Percentiles rank a stretch among this genome's conserved stretches.
Conservation (phyloP, 352 stramenopile genomes). For the Globisporangium canariense region DNA sequence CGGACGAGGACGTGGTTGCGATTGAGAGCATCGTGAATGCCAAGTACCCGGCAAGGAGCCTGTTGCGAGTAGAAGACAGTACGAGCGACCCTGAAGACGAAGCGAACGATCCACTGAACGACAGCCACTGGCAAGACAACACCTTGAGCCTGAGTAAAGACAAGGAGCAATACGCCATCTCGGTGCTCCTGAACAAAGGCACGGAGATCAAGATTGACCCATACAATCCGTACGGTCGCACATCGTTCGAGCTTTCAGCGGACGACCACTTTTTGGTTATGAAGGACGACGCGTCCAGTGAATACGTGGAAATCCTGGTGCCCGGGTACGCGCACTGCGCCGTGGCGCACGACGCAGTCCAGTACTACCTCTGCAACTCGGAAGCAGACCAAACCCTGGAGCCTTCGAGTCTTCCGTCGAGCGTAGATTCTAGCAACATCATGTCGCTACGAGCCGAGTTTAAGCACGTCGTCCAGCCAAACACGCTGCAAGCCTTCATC, state of each 20-base stretch:
- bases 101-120: not conserved
- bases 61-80: not conserved
- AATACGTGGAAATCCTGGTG: slow-evolving; percentile 18
- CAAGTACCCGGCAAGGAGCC: slow-evolving; percentile 12
- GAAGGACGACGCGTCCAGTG: slow-evolving; percentile 8
- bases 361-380: slow-evolving; percentile 11
- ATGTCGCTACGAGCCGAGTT: slow-evolving; percentile 10
- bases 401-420: not conserved
- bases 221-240: not conserved
- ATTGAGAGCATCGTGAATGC: slow-evolving; percentile 11
- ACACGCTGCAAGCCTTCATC: slow-evolving; percentile 14
- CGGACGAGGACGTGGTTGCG: slow-evolving; percentile 8
- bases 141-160: not conserved
- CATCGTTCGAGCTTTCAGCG: slow-evolving; percentile 1
- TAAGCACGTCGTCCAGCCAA: slow-evolving; percentile 3
- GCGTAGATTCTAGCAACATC: not conserved
- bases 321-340: slow-evolving; percentile 18
- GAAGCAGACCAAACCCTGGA: not conserved
- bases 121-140: not conserved
- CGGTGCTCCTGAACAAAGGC: slow-evolving; percentile 17
- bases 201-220: slow-evolving; percentile 11
- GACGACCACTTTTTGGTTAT: slow-evolving; percentile 24
- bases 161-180: slow-evolving; percentile 7
- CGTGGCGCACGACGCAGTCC: slow-evolving; percentile 10
- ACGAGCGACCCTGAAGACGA: not conserved